Base-by-base conservation (phyloP, 139 green algal genomes). In the Chlamydomonas sphaeroides region DNA sequence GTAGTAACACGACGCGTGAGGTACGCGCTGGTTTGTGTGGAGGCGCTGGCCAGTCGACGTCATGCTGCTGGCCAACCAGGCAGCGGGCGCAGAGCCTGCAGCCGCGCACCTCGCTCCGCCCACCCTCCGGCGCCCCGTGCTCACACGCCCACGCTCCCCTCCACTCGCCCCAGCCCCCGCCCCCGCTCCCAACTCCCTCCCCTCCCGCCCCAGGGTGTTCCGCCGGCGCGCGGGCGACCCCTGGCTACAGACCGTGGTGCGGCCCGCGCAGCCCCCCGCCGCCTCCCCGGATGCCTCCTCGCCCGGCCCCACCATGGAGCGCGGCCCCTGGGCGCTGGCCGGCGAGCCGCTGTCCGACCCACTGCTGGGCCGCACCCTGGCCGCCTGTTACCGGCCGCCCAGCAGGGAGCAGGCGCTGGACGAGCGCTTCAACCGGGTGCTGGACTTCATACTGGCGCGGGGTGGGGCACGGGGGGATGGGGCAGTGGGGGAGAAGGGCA, bases 261-360 rank as follows among this genome's bases (percentile, higher is more conserved):
- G 48, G 21, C 57, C 38, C 33, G 23, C 15, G 51, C 8, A 51
- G 35, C 28, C 65, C 28, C 3, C 41, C 41, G 30, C 71, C 5
- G 28, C 70, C 20, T 35, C 48, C 8, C 41, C 42, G 2, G 26
- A 25, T 3, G 26, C 57, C 25, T 5, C 57, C 57, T 39, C 59
- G 30, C 21, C 39, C 39, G 8, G 25, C 25, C 25, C 39, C 6
- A 38, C 66, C 49, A 78, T 83, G 78, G 88, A 86, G 78, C 3
- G 7, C 0, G 78, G 73, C 68, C 89, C 79, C 6, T 91, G 86
- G 62, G 7, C 35, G 33, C 89, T 95, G 87, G 56, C 81, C 39
- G 72, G 92, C 39, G 84, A 90, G 80, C 89, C 93, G 30, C 41
- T 92, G 70, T 70, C 20, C 10, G 94, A 97, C 85, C 83, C 85